phyloP scores from a whole-genome alignment of 768 basidiomycete species.

The Termitomyces sp. region DNA sequence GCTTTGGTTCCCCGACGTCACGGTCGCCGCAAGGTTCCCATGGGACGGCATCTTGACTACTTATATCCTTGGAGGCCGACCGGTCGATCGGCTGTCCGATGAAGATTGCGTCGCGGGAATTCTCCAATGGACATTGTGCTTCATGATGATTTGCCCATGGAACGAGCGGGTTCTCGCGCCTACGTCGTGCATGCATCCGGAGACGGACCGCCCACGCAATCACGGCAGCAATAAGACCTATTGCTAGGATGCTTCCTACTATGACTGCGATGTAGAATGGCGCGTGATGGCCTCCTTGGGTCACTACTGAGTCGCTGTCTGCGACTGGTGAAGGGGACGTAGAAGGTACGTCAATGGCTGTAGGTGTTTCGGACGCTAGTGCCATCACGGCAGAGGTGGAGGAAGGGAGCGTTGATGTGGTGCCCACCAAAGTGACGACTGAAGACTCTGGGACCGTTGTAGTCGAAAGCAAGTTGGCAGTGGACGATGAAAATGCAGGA shows the following conservation, averaged over 20 bases:
- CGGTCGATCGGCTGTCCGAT: conserved; percentile 13
- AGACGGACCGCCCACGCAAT: conserved; percentile 44
- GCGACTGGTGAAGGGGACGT: conserved; percentile 3
- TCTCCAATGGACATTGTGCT: conserved; percentile 19
- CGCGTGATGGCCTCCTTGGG: conserved; percentile 20
- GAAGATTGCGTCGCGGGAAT: conserved; percentile 13
- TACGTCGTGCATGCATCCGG: conserved; percentile 27
- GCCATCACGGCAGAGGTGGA: neutral
- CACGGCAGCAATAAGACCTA: conserved; percentile 40
- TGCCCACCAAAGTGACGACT: neutral
- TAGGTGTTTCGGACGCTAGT: neutral
- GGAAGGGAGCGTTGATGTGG: neutral
- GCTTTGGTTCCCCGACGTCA: conserved; percentile 36
- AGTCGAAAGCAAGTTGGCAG: neutral
- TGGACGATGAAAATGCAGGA: neutral
- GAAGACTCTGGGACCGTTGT: neutral
- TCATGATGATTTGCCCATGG: conserved; percentile 26
- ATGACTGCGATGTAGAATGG: conserved; percentile 46
- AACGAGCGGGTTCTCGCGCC: conserved; percentile 27
- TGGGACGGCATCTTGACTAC: conserved; percentile 21
- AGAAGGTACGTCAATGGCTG: conserved; percentile 1
- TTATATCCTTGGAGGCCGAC: conserved; percentile 11
- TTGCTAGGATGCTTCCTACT: conserved; percentile 38
- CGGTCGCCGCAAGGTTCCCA: conserved; percentile 35
- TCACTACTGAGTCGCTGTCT: neutral